These are phyloP conservation scores for Quercus berberidifolia DNA, from an alignment of 306 rosid genomes.

Conservation along the genomic window DNA sequence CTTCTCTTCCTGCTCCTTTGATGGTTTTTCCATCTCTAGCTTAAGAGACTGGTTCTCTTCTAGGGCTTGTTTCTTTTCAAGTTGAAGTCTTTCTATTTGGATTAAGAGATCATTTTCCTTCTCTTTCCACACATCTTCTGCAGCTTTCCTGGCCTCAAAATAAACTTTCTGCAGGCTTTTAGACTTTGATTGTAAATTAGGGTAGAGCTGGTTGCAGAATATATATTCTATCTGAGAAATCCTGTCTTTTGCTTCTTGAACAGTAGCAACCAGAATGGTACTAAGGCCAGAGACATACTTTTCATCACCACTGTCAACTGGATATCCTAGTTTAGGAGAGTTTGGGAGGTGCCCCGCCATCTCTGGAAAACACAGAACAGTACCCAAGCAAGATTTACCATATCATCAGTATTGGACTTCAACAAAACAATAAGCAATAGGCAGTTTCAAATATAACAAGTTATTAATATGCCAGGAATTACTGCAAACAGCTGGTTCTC, in stretches of 20 bases:
- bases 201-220: slow-evolving; percentile 70
- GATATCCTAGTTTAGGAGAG: slow-evolving; percentile 26
- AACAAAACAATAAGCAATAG: background rate
- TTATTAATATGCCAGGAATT: background rate
- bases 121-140: slow-evolving; percentile 34
- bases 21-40: slow-evolving; percentile 30
- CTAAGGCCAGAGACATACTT: slow-evolving; percentile 56
- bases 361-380: slow-evolving; percentile 1
- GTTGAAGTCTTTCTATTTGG: slow-evolving; percentile 31
- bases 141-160: slow-evolving; percentile 30
- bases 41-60: slow-evolving; percentile 45
- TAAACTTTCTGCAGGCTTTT: slow-evolving; percentile 31
- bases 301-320: slow-evolving; percentile 31
- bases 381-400: background rate
- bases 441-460: background rate
- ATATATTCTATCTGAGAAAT: slow-evolving; percentile 75
- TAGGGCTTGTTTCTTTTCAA: slow-evolving; percentile 29
- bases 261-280: slow-evolving; percentile 76
- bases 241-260: slow-evolving; percentile 78
- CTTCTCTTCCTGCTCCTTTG: slow-evolving; percentile 25
- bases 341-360: slow-evolving; percentile 33
- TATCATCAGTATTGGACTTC: background rate
- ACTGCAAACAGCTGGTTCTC: background rate
- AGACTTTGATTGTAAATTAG: slow-evolving; percentile 47
- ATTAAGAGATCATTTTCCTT: slow-evolving; percentile 35